phyloP scores from a whole-genome alignment of 208 protist genomes.

The Acanthamoeba rhysodes region DNA sequence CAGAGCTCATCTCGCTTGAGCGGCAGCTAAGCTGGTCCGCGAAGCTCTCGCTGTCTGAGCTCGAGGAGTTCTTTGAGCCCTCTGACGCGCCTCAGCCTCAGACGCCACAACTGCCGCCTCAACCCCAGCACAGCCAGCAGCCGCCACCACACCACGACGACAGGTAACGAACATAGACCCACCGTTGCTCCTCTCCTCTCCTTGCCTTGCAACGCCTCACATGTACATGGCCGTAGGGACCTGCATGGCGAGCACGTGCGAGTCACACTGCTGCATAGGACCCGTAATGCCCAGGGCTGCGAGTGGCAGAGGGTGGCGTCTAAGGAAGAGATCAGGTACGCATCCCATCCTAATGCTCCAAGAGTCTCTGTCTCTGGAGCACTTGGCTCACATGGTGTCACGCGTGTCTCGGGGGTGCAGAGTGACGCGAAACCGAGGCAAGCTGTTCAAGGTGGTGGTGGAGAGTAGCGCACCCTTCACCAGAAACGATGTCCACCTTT shows the following conservation, averaged over 20 bases:
- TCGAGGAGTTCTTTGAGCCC: constrained; percentile 22
- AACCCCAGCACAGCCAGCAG: neutral
- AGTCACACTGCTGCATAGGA: constrained; percentile 40
- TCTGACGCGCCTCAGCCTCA: neutral
- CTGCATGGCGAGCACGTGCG: neutral
- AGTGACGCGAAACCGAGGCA: constrained; percentile 60
- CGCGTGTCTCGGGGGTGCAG: neutral
- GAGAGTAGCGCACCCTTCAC: constrained; percentile 27
- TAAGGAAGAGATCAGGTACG: constrained; percentile 35
- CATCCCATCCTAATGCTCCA: neutral
- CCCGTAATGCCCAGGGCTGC: constrained; percentile 10
- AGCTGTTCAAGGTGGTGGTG: constrained; percentile 34
- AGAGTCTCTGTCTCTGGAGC: too few species aligned
- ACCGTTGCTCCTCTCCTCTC: neutral
- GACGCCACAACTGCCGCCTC: neutral
- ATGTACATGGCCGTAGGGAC: neutral
- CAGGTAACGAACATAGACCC: neutral
- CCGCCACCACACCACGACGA: neutral
- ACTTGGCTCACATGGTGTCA: neutral
- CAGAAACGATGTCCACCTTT: constrained; percentile 20
- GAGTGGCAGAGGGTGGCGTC: constrained; percentile 39
- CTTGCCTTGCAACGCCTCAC: neutral
- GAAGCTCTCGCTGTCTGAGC: neutral
- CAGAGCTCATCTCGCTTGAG: neutral
- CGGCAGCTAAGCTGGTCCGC: neutral